Conservation (phyloP, 129 eudicot species). For the Helianthus annuus region HanXRQr2.0-SUNRISE NC_035436.2:206776343-206776842, state of each 20-base stretch:
- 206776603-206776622: constrained; percentile 2
- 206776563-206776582: constrained; percentile 11
- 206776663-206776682: constrained; percentile 11
- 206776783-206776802: neutral
- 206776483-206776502: too few species aligned
- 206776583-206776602: constrained; percentile 14
- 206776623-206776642: constrained; percentile 41
- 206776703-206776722: neutral
- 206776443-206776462: neutral
- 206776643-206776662: constrained; percentile 39
- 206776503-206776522: neutral
- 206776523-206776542: constrained; percentile 1
- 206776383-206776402: too few species aligned
- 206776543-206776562: constrained; percentile 26
- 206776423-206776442: too few species aligned
- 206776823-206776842: too few species aligned
- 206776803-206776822: neutral
- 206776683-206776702: neutral
- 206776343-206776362: too few species aligned
- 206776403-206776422: too few species aligned
- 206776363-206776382: too few species aligned
- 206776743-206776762: neutral
- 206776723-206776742: neutral
- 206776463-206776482: neutral
- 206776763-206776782: neutral